A percentile compares a stretch with the other conserved stretches of the same genome.
Evolutionary conservation across 1,139 yeast species (phyloP).

Genomic region (Yamadazyma diddensiae): DNA sequence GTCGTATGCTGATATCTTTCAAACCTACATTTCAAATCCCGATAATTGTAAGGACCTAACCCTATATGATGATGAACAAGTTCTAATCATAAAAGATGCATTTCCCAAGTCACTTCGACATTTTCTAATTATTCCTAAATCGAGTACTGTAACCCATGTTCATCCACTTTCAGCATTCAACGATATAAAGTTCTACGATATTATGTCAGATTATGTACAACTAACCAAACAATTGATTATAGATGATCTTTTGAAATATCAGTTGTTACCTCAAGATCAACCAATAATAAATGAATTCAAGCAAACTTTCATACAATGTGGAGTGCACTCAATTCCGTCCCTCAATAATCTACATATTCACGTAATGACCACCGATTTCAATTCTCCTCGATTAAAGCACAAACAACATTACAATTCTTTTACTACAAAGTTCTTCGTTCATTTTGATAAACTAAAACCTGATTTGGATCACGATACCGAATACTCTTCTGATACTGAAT

Average conservation of each 20-base stretch:
- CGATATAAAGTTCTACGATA: slow-evolving; percentile 25
- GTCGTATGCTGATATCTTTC: slow-evolving; percentile 36
- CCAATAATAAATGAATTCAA: slow-evolving; percentile 18
- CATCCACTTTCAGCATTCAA: slow-evolving; percentile 57
- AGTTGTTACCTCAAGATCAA: slow-evolving; percentile 12
- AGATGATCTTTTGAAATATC: slow-evolving; percentile 30
- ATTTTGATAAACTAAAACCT: slow-evolving; percentile 30
- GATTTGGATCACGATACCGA: slow-evolving; percentile 4
- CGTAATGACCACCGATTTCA: slow-evolving; percentile 63
- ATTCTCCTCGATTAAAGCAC: slow-evolving; percentile 53
- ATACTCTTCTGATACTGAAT: slow-evolving; percentile 18
- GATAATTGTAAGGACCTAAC: slow-evolving; percentile 18
- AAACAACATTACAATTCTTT: slow-evolving; percentile 73
- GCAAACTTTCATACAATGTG: slow-evolving; percentile 47
- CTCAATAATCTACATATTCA: slow-evolving; percentile 70
- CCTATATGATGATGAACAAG: slow-evolving; percentile 48
- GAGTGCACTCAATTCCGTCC: slow-evolving; percentile 73
- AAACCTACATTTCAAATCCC: slow-evolving; percentile 33
- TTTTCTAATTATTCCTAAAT: slow-evolving; percentile 58
- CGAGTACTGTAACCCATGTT: slow-evolving; percentile 28
- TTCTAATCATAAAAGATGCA: slow-evolving; percentile 55
- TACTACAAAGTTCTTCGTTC: slow-evolving; percentile 61
- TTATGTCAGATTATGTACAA: slow-evolving; percentile 37
- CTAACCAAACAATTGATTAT: slow-evolving; percentile 40
- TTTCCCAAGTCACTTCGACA: slow-evolving; percentile 68